These are phyloP conservation scores for Triangularia verruculosa DNA, from an alignment of 2,329 filamentous ascomycete genomes.

Conservation along the genomic window DNA sequence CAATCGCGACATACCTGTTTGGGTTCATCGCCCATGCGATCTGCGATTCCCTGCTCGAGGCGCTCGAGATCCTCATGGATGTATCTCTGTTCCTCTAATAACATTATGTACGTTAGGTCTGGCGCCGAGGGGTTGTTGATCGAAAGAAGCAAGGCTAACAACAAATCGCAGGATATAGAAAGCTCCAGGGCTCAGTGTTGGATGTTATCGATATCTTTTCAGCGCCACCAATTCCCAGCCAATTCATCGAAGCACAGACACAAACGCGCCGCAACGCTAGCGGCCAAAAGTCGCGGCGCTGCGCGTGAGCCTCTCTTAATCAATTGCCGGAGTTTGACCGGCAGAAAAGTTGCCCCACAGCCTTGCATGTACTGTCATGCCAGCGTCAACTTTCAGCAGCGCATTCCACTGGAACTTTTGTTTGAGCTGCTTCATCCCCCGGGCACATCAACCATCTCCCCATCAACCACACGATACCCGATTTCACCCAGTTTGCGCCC, in stretches of 20 bases:
- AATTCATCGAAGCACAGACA: not conserved
- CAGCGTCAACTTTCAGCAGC: slow-evolving; percentile 1
- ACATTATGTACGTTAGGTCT: slow-evolving; percentile 50
- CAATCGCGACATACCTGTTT: slow-evolving; percentile 64
- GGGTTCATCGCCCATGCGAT: slow-evolving; percentile 84
- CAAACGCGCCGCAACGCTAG: not conserved
- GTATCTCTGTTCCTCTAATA: slow-evolving; percentile 89
- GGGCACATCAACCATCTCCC: not conserved
- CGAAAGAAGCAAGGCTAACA: not conserved
- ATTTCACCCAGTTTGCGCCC: not conserved
- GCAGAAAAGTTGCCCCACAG: not conserved
- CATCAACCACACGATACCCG: not conserved
- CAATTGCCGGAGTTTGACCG: not conserved
- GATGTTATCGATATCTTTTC: not conserved
- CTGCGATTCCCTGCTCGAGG: slow-evolving; percentile 87
- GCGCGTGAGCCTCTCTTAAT: not conserved
- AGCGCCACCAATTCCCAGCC: not conserved
- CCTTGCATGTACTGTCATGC: not conserved
- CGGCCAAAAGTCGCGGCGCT: not conserved
- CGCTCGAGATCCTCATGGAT: slow-evolving; percentile 96
- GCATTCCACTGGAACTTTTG: not conserved
- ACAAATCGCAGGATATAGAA: not conserved
- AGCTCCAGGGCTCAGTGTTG: not conserved
- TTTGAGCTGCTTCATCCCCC: slow-evolving; percentile 1
- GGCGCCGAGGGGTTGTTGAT: not conserved